phyloP scores from a whole-genome alignment of 2,329 filamentous ascomycete genomes.

The Escovopsis sp. region DNA sequence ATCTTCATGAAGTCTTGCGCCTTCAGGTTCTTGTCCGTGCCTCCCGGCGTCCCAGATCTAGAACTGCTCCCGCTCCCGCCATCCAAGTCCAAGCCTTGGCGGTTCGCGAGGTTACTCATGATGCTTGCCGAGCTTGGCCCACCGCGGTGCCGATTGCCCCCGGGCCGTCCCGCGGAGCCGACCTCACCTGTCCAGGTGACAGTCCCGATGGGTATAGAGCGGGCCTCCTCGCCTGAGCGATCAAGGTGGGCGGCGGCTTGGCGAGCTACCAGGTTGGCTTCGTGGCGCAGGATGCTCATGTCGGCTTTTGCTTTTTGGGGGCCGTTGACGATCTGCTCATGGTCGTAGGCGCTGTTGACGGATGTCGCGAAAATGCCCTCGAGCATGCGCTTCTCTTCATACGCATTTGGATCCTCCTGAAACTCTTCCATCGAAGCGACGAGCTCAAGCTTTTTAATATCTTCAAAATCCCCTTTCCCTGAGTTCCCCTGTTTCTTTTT shows the following conservation, averaged over 20 bases:
- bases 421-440: slow-evolving; percentile 53
- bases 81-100: slow-evolving; percentile 38
- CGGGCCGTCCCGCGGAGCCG: slow-evolving; percentile 60
- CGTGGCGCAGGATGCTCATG: slow-evolving; percentile 60
- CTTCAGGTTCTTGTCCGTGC: slow-evolving; percentile 24
- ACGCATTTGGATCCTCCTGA: slow-evolving; percentile 34
- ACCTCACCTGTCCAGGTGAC: slow-evolving; percentile 89
- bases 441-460: slow-evolving; percentile 39
- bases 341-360: slow-evolving; percentile 83
- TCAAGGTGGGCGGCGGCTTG: slow-evolving; percentile 64
- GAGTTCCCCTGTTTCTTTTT: neutral
- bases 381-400: slow-evolving; percentile 64
- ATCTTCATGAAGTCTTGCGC: slow-evolving; percentile 51
- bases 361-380: slow-evolving; percentile 78
- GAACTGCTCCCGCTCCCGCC: slow-evolving; percentile 28
- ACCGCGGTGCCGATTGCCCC: slow-evolving; percentile 34
- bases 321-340: slow-evolving; percentile 79
- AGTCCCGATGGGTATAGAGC: slow-evolving; percentile 61
- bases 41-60: slow-evolving; percentile 28
- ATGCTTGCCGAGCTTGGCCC: slow-evolving; percentile 40
- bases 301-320: slow-evolving; percentile 59
- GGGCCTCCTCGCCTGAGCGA: slow-evolving; percentile 57
- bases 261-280: slow-evolving; percentile 66
- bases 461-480: slow-evolving; percentile 14
- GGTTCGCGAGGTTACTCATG: slow-evolving; percentile 40